phyloP scores from a whole-genome alignment of 306 rosid species.

The Vicia villosa region DNA sequence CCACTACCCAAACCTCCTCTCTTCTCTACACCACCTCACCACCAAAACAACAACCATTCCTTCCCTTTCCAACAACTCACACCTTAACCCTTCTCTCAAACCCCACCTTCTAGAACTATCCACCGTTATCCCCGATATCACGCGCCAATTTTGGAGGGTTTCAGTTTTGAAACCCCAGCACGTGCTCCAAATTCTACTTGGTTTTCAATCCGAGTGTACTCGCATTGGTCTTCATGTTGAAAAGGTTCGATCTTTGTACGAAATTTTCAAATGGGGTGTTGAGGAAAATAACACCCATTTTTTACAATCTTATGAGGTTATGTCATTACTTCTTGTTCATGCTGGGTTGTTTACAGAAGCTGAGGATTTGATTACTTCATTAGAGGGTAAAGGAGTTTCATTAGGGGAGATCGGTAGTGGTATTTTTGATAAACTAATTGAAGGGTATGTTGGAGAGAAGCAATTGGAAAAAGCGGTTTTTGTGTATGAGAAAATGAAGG shows the following conservation, averaged over 20 bases:
- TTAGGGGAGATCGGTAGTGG: slow-evolving; percentile 21
- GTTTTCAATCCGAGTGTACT: slow-evolving; percentile 50
- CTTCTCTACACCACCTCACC: slow-evolving; percentile 34
- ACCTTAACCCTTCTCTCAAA: slow-evolving; percentile 45
- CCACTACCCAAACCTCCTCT: slow-evolving; percentile 35
- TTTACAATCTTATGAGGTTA: slow-evolving; percentile 55
- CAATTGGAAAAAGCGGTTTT: slow-evolving; percentile 61
- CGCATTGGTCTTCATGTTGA: slow-evolving; percentile 42
- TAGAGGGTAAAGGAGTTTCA: slow-evolving; percentile 51
- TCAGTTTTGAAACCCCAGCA: slow-evolving; percentile 54
- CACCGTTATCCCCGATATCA: slow-evolving; percentile 52
- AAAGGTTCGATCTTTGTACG: slow-evolving; percentile 69
- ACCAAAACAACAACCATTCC: slow-evolving; percentile 35
- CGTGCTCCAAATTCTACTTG: slow-evolving; percentile 57
- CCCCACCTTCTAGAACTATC: slow-evolving; percentile 64
- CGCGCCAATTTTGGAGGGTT: slow-evolving; percentile 64
- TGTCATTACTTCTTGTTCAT: slow-evolving; percentile 69
- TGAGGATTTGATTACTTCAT: slow-evolving; percentile 55
- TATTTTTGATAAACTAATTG: slow-evolving; percentile 47
- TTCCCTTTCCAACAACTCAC: slow-evolving; percentile 39
- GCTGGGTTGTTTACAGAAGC: slow-evolving; percentile 64
- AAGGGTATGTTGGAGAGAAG: slow-evolving; percentile 54
- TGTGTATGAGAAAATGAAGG: slow-evolving; percentile 52
- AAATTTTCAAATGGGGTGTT: slow-evolving; percentile 59
- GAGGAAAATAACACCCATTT: slow-evolving; percentile 47